Evolutionary conservation across 306 rosid species (phyloP).

Genomic region (Medicago ruthenica): DNA sequence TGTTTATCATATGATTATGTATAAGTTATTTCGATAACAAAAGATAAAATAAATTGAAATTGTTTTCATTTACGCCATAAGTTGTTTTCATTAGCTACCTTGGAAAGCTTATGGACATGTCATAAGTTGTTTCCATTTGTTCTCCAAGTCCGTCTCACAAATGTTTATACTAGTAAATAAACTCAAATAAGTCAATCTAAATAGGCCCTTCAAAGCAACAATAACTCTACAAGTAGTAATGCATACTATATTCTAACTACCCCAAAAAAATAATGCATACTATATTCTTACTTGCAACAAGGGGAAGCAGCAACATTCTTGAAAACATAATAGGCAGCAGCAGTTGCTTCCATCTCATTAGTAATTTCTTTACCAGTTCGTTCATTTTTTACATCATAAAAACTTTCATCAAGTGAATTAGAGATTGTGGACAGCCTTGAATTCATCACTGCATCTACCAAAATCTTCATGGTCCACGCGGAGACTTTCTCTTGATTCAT

Average conservation of each 20-base stretch:
- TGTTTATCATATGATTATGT: not conserved
- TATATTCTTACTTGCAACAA: conserved; percentile 66
- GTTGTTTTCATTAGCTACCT: not conserved
- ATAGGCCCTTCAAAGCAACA: not conserved
- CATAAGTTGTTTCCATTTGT: not conserved
- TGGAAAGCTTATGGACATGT: no score
- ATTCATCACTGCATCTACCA: conserved; percentile 80
- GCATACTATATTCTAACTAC: not conserved
- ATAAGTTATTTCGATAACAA: not conserved
- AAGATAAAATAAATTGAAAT: not conserved
- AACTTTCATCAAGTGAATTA: conserved; percentile 61
- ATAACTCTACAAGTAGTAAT: not conserved
- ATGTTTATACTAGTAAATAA: not conserved
- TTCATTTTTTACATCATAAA: conserved; percentile 51
- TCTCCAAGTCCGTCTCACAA: no score
- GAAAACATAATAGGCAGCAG: conserved; percentile 79
- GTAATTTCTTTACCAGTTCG: conserved; percentile 75
- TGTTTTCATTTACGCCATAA: not conserved
- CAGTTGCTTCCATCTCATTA: conserved; percentile 91
- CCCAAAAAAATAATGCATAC: not conserved
- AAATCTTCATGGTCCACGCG: conserved; percentile 93
- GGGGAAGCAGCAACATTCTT: conserved; percentile 64
- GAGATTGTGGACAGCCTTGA: conserved; percentile 89
- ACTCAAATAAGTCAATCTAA: not conserved
- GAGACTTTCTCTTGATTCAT: conserved; percentile 92